Conservation (phyloP, 2,329 filamentous ascomycete species). For the Sporothrix mexicana region DNA sequence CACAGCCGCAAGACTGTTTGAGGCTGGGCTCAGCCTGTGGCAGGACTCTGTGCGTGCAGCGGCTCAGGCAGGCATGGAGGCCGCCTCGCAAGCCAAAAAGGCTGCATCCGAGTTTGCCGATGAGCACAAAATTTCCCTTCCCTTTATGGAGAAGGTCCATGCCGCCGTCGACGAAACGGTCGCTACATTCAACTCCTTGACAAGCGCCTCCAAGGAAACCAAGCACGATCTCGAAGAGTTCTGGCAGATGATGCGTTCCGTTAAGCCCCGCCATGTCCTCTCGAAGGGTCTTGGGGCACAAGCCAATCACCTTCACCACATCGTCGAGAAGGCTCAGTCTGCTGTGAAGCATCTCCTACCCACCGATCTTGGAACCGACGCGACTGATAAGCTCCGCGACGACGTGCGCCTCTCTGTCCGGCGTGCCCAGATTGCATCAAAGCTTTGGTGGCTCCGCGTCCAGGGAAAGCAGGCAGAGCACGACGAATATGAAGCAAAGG, state of each 20-base stretch:
- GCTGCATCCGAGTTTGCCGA: conserved; percentile 35
- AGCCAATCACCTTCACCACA: too few relatives aligned
- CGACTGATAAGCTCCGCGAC: not conserved
- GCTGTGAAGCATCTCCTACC: not conserved
- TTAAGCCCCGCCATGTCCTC: too few relatives aligned
- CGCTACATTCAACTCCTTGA: not conserved
- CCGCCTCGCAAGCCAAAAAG: conserved; percentile 25
- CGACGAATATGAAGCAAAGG: conserved; percentile 34
- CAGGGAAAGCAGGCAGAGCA: conserved; percentile 35
- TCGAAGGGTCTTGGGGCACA: too few relatives aligned
- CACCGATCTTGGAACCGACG: not conserved
- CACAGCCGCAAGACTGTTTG: conserved; percentile 52
- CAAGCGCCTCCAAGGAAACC: not conserved
- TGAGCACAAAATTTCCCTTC: not conserved
- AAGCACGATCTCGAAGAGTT: too few relatives aligned
- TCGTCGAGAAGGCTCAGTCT: not conserved
- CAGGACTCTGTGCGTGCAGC: conserved; percentile 51
- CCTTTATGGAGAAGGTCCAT: not conserved
- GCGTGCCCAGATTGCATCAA: conserved; percentile 37
- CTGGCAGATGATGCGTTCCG: too few relatives aligned
- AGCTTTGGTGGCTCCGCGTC: conserved; percentile 39
- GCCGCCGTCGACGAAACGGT: not conserved
- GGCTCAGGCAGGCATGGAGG: conserved; percentile 49
- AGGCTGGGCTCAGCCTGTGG: conserved; percentile 51
- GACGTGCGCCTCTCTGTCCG: conserved; percentile 28